These are phyloP conservation scores for Luzula sylvatica DNA, from an alignment of 176 grass and related monocot genomes.

Conservation along the genomic window DNA sequence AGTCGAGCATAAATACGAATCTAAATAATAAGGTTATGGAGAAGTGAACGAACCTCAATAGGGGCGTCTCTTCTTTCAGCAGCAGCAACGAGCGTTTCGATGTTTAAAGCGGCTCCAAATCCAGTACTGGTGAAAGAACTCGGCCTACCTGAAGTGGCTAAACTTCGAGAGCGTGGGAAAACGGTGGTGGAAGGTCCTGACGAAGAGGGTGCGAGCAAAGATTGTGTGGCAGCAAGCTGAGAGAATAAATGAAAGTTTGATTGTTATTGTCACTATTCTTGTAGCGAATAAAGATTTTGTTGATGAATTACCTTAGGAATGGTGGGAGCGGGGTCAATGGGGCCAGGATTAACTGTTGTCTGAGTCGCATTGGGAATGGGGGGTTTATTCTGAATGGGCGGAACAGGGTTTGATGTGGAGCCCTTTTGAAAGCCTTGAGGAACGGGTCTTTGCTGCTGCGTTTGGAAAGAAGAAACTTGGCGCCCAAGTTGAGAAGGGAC, in stretches of 20 bases:
- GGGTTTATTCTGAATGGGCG: slow-evolving; percentile 39
- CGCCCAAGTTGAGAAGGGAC: slow-evolving; percentile 53
- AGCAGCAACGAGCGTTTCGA: slow-evolving; percentile 94
- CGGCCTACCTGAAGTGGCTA: slow-evolving; percentile 64
- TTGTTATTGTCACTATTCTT: background rate
- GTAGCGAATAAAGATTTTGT: too few species aligned
- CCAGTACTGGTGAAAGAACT: slow-evolving; percentile 57
- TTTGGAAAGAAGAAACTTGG: slow-evolving; percentile 51
- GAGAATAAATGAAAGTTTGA: slow-evolving; percentile 1
- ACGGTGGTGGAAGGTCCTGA: slow-evolving; percentile 32
- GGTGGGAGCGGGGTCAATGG: slow-evolving; percentile 37
- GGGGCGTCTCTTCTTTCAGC: slow-evolving; percentile 81
- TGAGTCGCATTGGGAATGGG: slow-evolving; percentile 30
- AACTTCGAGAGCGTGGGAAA: slow-evolving; percentile 60
- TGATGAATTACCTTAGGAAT: slow-evolving; percentile 50
- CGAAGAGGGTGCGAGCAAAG: slow-evolving; percentile 50
- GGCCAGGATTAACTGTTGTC: slow-evolving; percentile 25
- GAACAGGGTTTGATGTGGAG: slow-evolving; percentile 25
- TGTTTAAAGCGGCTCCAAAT: slow-evolving; percentile 90
- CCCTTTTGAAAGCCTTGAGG: slow-evolving; percentile 69
- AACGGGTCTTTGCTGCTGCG: slow-evolving; percentile 33
- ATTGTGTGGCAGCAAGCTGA: slow-evolving; percentile 26
- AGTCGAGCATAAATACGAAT: background rate
- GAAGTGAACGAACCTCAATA: slow-evolving; percentile 62
- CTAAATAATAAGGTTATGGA: slow-evolving; percentile 2